Evolutionary conservation across 352 stramenopile genomes (phyloP).

Genomic region (Peronosclerospora sorghi): DNA sequence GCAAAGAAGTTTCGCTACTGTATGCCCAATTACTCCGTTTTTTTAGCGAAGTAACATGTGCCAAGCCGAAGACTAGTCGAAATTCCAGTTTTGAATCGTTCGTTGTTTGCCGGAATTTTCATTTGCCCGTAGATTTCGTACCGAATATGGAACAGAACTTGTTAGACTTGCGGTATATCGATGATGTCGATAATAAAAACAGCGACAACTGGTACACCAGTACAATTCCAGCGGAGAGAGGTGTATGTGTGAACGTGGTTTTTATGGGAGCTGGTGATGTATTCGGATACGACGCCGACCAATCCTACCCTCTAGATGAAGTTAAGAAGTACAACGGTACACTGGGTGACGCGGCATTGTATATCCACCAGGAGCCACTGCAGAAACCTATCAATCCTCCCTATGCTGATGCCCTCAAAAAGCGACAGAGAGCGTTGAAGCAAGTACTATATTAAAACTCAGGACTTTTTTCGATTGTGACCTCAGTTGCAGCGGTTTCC

Average conservation of each 20-base stretch:
- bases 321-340: background rate
- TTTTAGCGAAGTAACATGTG: constrained; percentile 63
- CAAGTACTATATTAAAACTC: constrained; percentile 1
- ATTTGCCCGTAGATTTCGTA: constrained; percentile 31
- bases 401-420: constrained; percentile 67
- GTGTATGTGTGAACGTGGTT: constrained; percentile 45
- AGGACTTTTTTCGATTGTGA: constrained; percentile 2
- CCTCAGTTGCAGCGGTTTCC: background rate
- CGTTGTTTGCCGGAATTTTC: constrained; percentile 63
- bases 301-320: constrained; percentile 71
- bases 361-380: constrained; percentile 64
- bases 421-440: constrained; percentile 15
- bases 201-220: constrained; percentile 19
- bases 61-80: constrained; percentile 77
- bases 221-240: constrained; percentile 25
- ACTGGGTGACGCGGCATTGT: constrained; percentile 14
- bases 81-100: constrained; percentile 82
- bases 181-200: constrained; percentile 28
- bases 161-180: constrained; percentile 54
- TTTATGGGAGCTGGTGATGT: constrained; percentile 69
- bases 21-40: constrained; percentile 61
- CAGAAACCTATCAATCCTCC: constrained; percentile 82
- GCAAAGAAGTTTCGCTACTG: constrained; percentile 65
- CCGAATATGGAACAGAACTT: constrained; percentile 63
- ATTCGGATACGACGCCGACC: constrained; percentile 71